These are phyloP conservation scores for Sphenostylis stenocarpa DNA, from an alignment of 306 rosid species.

Conservation along the genomic window DNA sequence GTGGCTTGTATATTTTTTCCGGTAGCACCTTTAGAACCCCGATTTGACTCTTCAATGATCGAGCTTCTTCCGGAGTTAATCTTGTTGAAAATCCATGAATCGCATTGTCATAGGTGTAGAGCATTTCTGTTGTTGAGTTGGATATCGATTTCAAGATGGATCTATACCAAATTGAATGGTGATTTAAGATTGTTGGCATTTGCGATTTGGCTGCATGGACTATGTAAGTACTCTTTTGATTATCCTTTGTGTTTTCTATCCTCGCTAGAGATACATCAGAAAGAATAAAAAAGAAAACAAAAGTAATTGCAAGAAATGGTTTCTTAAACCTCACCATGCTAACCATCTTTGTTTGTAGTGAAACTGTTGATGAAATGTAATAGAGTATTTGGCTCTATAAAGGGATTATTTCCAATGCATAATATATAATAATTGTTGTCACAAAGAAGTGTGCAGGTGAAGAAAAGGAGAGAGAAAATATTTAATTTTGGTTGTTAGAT, in stretches of 20 bases:
- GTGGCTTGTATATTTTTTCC: conserved; percentile 59
- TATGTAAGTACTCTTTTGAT: conserved; percentile 54
- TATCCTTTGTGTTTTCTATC: neutral
- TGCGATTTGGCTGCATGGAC: conserved; percentile 61
- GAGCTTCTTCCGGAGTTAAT: conserved; percentile 52
- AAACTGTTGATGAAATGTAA: neutral
- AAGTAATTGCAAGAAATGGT: neutral
- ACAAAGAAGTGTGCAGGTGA: neutral
- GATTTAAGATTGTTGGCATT: conserved; percentile 63
- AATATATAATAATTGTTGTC: neutral
- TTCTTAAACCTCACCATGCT: conserved; percentile 27
- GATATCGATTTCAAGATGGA: conserved; percentile 60
- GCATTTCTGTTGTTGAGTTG: conserved; percentile 59
- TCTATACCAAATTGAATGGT: conserved; percentile 68
- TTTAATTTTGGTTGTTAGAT: neutral
- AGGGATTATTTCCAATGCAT: neutral
- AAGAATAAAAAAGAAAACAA: conserved; percentile 29
- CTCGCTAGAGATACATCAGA: conserved; percentile 37
- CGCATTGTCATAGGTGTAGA: conserved; percentile 65
- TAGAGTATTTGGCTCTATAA: neutral
- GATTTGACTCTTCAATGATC: conserved; percentile 36
- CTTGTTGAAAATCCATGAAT: conserved; percentile 77
- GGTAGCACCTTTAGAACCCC: conserved; percentile 64
- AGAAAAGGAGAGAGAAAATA: neutral
- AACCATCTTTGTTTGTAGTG: neutral